A percentile compares a stretch with the other conserved stretches of the same genome.
phyloP scores from a whole-genome alignment of 1,284 basidiomycete genomes.

The Pascua guehoae region DNA sequence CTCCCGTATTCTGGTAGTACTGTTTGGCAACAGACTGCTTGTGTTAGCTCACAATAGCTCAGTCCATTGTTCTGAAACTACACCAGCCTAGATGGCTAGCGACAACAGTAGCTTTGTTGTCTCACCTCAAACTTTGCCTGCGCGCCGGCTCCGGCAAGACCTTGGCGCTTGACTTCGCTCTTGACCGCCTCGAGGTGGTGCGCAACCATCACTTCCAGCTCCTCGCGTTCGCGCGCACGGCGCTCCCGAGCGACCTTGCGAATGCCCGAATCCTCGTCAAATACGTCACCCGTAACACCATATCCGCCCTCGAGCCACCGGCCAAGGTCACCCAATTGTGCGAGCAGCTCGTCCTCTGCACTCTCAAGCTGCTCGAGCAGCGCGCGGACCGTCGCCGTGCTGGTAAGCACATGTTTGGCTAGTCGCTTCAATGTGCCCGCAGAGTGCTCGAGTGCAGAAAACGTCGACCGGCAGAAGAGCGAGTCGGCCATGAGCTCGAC shows the following conservation, averaged over 20 bases:
- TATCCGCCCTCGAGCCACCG: slow-evolving; percentile 40
- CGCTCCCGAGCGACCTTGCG: slow-evolving; percentile 31
- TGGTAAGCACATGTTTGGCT: slow-evolving; percentile 34
- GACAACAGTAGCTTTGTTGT: background rate
- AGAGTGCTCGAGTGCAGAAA: slow-evolving; percentile 42
- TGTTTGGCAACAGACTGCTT: slow-evolving; percentile 39
- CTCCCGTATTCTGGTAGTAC: slow-evolving; percentile 42
- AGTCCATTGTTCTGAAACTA: too few species aligned
- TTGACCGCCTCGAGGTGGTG: slow-evolving; percentile 34
- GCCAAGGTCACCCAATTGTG: slow-evolving; percentile 36
- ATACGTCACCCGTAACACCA: slow-evolving; percentile 28
- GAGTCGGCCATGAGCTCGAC: slow-evolving; percentile 41
- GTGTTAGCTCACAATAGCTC: background rate
- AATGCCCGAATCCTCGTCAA: slow-evolving; percentile 28
- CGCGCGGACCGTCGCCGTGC: slow-evolving; percentile 27
- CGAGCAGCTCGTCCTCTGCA: slow-evolving; percentile 44
- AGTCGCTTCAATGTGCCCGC: slow-evolving; percentile 39
- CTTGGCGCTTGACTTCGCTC: slow-evolving; percentile 43
- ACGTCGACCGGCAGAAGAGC: slow-evolving; percentile 42
- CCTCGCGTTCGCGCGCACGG: slow-evolving; percentile 34
- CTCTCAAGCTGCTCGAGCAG: slow-evolving; percentile 42
- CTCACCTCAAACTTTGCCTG: slow-evolving; percentile 44
- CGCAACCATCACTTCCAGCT: slow-evolving; percentile 38
- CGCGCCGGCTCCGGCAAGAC: slow-evolving; percentile 38
- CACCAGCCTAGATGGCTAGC: too few species aligned